Percentiles rank a stretch among this genome's conserved stretches.
Evolutionary conservation across 2,329 filamentous ascomycete species (phyloP).

Genomic region (Aspergillus texensis): DNA sequence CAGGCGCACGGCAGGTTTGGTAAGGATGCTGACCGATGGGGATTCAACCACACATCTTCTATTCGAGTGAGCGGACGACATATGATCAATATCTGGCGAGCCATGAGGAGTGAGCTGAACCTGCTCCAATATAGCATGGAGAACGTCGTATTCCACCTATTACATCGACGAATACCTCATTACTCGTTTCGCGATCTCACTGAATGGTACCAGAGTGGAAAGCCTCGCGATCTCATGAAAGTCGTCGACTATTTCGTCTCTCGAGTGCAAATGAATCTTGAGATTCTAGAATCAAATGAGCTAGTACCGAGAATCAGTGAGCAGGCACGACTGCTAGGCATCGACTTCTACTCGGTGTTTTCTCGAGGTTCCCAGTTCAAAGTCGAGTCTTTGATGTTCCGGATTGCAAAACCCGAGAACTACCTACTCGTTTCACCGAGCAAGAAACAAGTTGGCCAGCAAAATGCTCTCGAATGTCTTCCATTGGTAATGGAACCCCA

Average conservation of each 20-base stretch:
- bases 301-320: slow-evolving; percentile 87
- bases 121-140: slow-evolving; percentile 95
- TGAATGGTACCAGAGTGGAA: slow-evolving; percentile 74
- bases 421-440: slow-evolving; percentile 88
- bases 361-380: slow-evolving; percentile 96
- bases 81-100: slow-evolving; percentile 96
- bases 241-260: slow-evolving; percentile 76
- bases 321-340: slow-evolving; percentile 86
- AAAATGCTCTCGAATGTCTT: slow-evolving; percentile 92
- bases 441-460: slow-evolving; percentile 85
- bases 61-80: slow-evolving; percentile 92
- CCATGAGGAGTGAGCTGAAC: slow-evolving; percentile 91
- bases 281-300: slow-evolving; percentile 89
- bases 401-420: slow-evolving; percentile 96
- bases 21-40: slow-evolving; percentile 87
- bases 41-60: slow-evolving; percentile 89
- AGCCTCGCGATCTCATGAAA: slow-evolving; percentile 70
- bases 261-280: slow-evolving; percentile 79
- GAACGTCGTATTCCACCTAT: slow-evolving; percentile 87
- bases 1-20: slow-evolving; percentile 82
- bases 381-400: slow-evolving; percentile 97
- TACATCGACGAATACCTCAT: slow-evolving; percentile 85
- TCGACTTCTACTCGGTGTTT: slow-evolving; percentile 97
- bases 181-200: slow-evolving; percentile 81
- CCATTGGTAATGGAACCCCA: slow-evolving; percentile 97